Percentiles rank a stretch among this genome's conserved stretches.
These are phyloP conservation scores for Mucor saturninus DNA, from an alignment of 371 early-diverging fungal species.

Conservation along the genomic window DNA sequence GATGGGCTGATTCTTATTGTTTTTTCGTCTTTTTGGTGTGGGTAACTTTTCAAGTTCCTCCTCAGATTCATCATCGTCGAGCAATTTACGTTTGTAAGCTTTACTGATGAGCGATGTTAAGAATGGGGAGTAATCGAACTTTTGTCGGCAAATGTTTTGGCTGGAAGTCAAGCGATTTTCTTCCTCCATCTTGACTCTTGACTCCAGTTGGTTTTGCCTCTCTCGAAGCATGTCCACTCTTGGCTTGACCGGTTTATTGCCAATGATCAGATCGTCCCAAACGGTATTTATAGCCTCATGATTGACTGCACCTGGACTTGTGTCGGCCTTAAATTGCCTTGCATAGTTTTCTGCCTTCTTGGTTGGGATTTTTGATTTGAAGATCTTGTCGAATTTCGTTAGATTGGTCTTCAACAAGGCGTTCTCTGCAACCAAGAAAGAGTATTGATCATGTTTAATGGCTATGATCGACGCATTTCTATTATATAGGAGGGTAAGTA, in stretches of 20 bases:
- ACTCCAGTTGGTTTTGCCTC: not conserved
- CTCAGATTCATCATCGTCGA: not conserved
- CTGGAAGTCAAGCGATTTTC: not conserved
- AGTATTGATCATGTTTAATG: not conserved
- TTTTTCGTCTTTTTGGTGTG: too few relatives aligned
- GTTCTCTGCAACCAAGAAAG: not conserved
- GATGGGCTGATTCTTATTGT: too few relatives aligned
- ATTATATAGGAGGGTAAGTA: not conserved
- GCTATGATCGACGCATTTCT: not conserved
- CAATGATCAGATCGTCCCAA: not conserved
- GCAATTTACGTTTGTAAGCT: not conserved
- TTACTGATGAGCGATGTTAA: not conserved
- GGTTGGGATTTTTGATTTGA: not conserved
- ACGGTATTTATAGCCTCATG: not conserved
- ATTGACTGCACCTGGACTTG: not conserved
- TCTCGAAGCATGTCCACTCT: not conserved
- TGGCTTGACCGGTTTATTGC: not conserved
- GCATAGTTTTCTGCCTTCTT: too few relatives aligned
- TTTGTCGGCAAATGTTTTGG: conserved; percentile 5
- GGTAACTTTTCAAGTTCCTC: too few relatives aligned
- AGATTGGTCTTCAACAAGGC: not conserved
- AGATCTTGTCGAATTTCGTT: not conserved
- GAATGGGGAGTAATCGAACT: conserved; percentile 26
- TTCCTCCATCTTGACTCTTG: not conserved
- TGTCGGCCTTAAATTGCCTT: not conserved